Percentiles rank a stretch among this genome's conserved stretches.
Evolutionary conservation across 208 protist genomes (phyloP).

Genomic region (Ichthyophonus hoferi): DNA sequence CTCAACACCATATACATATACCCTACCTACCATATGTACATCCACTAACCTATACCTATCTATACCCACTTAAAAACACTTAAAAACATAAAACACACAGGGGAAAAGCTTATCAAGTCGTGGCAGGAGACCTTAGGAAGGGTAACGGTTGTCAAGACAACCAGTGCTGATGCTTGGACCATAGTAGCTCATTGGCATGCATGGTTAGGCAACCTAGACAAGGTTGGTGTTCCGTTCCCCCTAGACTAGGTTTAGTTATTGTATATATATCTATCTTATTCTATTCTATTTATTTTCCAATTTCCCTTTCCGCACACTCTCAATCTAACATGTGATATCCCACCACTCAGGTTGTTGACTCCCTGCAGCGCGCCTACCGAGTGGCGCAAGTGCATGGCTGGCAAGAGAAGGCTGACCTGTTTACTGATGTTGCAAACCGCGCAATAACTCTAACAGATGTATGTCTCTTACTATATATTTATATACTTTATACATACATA

Average conservation of each 20-base stretch:
- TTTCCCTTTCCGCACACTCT: neutral
- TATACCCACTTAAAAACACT: neutral
- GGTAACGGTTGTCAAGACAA: neutral
- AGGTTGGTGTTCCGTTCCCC: neutral
- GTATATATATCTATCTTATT: neutral
- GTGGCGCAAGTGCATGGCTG: neutral
- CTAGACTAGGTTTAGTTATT: neutral
- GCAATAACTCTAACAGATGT: neutral
- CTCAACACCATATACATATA: too few species aligned
- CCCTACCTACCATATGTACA: neutral
- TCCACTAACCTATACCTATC: neutral
- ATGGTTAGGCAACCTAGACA: neutral
- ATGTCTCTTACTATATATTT: neutral
- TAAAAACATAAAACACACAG: neutral
- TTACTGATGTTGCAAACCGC: neutral
- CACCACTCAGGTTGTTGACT: slow-evolving; percentile 11
- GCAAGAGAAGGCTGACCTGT: neutral
- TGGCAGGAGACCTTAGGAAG: neutral
- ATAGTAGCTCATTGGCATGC: neutral
- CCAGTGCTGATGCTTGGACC: neutral
- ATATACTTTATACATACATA: too few species aligned
- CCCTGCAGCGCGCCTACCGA: slow-evolving; percentile 15
- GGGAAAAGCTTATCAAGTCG: neutral
- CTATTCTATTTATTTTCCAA: neutral
- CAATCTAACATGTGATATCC: neutral